A percentile compares a stretch with the other conserved stretches of the same genome.
Evolutionary conservation across 1,284 basidiomycete genomes (phyloP).

Genomic region (Cryptococcus sp.): DNA sequence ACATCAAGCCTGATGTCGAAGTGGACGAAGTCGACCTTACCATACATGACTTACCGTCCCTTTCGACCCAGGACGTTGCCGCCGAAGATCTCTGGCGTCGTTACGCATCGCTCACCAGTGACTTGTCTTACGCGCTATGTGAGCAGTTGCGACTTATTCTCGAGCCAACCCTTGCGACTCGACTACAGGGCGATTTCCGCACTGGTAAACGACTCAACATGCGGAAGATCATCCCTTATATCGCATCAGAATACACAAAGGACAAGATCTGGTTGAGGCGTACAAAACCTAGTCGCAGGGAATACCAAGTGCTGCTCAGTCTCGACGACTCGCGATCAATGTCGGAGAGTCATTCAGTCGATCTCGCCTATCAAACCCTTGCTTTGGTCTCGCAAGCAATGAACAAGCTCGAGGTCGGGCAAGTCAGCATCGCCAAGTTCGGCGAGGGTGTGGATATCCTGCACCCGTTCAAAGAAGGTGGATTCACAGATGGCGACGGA

Average conservation of each 20-base stretch:
- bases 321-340: slow-evolving; percentile 97
- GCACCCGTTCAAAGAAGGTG: slow-evolving; percentile 75
- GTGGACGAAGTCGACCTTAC: slow-evolving; percentile 61
- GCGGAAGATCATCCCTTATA: slow-evolving; percentile 98
- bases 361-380: slow-evolving; percentile 92
- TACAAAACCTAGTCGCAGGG: slow-evolving; percentile 87
- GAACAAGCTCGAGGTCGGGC: slow-evolving; percentile 89
- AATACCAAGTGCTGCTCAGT: slow-evolving; percentile 93
- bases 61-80: slow-evolving; percentile 9
- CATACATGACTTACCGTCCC: slow-evolving; percentile 58
- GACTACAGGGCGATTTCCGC: slow-evolving; percentile 95
- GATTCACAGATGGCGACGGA: slow-evolving; percentile 77
- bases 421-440: slow-evolving; percentile 88
- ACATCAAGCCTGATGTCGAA: slow-evolving; percentile 33
- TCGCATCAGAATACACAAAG: slow-evolving; percentile 98
- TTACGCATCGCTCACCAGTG: slow-evolving; percentile 86
- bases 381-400: slow-evolving; percentile 90
- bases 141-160: slow-evolving; percentile 97
- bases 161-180: slow-evolving; percentile 90
- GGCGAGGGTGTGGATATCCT: slow-evolving; percentile 85
- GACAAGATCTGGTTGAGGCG: slow-evolving; percentile 99
- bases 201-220: slow-evolving; percentile 98
- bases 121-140: slow-evolving; percentile 87
- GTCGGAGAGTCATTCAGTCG: slow-evolving; percentile 89
- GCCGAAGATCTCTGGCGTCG: slow-evolving; percentile 83